A percentile compares a stretch with the other conserved stretches of the same genome.
phyloP scores from a whole-genome alignment of 2,329 filamentous ascomycete species.

The Samsoniella hepiali region DNA sequence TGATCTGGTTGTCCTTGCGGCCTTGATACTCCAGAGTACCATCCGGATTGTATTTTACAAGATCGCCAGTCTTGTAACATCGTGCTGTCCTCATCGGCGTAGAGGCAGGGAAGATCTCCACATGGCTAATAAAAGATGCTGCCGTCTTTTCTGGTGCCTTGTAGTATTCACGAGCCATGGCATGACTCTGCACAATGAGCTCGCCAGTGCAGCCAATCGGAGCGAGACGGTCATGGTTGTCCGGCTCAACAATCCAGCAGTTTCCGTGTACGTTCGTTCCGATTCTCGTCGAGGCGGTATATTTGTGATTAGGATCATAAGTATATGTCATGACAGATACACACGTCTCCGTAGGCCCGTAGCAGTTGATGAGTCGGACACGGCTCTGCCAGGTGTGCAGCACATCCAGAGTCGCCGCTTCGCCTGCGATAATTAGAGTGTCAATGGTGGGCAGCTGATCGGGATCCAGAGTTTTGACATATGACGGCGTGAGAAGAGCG shows the following conservation, averaged over 20 bases:
- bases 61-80: constrained; percentile 6
- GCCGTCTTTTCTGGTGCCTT: constrained; percentile 1
- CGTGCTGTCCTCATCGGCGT: constrained; percentile 1
- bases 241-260: constrained; percentile 2
- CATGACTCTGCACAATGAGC: constrained; percentile 4
- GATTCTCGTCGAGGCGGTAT: background rate
- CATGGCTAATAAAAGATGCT: background rate
- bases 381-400: background rate
- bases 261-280: constrained; percentile 2
- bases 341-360: constrained; percentile 1
- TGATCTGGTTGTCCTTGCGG: constrained; percentile 9
- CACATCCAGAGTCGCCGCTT: background rate
- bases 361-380: constrained; percentile 2
- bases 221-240: background rate
- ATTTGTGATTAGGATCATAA: background rate
- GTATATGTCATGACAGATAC: background rate
- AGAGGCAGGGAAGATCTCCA: background rate
- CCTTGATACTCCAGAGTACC: constrained; percentile 4
- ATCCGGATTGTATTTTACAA: background rate
- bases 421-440: background rate
- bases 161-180: constrained; percentile 8
- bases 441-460: background rate
- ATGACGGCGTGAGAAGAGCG: background rate
- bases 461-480: background rate
- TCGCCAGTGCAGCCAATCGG: background rate